Base-by-base conservation (phyloP, 495 filamentous ascomycete genomes). In the Glutinoglossum americanum region DNA sequence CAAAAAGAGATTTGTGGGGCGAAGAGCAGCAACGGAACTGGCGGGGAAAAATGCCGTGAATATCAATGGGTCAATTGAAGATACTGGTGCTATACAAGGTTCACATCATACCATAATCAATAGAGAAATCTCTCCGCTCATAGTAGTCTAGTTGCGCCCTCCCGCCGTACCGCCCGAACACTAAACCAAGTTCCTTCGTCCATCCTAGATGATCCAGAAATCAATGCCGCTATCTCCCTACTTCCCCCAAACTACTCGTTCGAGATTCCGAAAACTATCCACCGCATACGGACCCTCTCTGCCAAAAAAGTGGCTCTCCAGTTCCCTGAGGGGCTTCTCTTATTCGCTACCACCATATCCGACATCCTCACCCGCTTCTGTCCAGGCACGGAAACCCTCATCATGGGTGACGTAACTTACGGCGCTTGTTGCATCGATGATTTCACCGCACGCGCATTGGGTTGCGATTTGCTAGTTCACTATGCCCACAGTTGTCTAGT, bases 321-420 rank as follows among this genome's bases (percentile, higher is more conserved):
- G 65, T 94, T 99, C 75, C 92, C 92, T 25, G 93, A 97, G 65
- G 92, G 92, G 8, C 79, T 99, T 0, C 80, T 97, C 28, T 76
- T 99, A 26, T 99, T 97, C 67, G 93, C 92, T 28, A 95, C 92
- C 49, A 97, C 92, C 19, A 94, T 99, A 57, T 93, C 93, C 3
- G 92, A 99, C 69, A 99, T 97, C 69, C 73, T 99, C 35, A 88
- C 85, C 11, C 81, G 84, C 61, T 99, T 99, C 73, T 99, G 92
- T 68, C 81, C 88, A 0, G 88, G 85, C 3, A 82, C 80, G 44
- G 83, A 90, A 64, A 96, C 93, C 0, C 72, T 96, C 17, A 97
- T 99, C 67, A 97, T 99, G 92, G 92, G 93, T 54, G 92, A 99
- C 63, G 92, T 99, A 27, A 99, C 92, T 0, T 99, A 99, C 70